These are phyloP conservation scores for Ceratocystis destructans DNA, from an alignment of 2,329 filamentous ascomycete genomes.

Conservation along the genomic window DNA sequence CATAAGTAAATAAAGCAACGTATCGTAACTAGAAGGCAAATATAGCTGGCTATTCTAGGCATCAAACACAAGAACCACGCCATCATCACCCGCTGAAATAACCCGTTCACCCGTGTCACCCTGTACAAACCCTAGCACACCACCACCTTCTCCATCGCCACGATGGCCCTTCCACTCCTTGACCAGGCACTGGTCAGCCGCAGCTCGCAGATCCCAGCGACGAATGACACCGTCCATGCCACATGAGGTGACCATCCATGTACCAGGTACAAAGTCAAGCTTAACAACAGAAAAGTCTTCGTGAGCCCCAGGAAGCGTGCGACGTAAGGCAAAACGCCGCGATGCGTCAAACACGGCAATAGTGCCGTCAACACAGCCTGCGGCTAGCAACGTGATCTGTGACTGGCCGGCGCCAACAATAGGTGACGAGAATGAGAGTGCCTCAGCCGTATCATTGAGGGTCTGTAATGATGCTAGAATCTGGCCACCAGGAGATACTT, in stretches of 20 bases:
- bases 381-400: constrained; percentile 40
- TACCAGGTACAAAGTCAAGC: constrained; percentile 63
- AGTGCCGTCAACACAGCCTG: constrained; percentile 57
- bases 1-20: not conserved
- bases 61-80: constrained; percentile 54
- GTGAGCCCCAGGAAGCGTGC: constrained; percentile 70
- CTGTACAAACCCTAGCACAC: constrained; percentile 84
- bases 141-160: constrained; percentile 72
- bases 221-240: constrained; percentile 87
- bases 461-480: constrained; percentile 75
- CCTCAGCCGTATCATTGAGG: constrained; percentile 64
- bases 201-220: constrained; percentile 69
- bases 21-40: constrained; percentile 1
- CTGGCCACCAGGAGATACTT: constrained; percentile 33
- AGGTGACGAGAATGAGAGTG: constrained; percentile 44
- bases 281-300: constrained; percentile 85
- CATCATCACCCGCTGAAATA: constrained; percentile 84
- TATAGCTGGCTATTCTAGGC: constrained; percentile 26
- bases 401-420: constrained; percentile 33
- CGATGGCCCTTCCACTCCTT: constrained; percentile 86
- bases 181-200: constrained; percentile 51
- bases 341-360: constrained; percentile 80
- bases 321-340: constrained; percentile 72
- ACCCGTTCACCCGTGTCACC: constrained; percentile 58
- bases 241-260: constrained; percentile 67